Evolutionary conservation across 73 alveolate species (phyloP), one percentile per base, ranked within the genome.

Genomic region (Paramecium octaurelia): DNA sequence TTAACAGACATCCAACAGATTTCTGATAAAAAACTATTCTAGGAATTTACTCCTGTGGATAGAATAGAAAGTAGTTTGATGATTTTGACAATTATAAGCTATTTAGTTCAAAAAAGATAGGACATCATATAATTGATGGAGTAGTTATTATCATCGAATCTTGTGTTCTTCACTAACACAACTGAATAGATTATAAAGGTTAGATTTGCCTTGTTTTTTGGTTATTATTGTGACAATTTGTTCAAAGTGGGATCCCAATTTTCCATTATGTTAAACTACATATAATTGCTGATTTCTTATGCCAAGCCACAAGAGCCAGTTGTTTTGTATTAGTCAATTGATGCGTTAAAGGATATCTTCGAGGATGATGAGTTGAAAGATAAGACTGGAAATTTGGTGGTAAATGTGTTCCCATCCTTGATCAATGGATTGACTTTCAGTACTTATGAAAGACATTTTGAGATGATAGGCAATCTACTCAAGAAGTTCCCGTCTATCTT

Each of bases 31-130:
- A 58, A 87, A 35, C 36, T 35, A 68, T 87, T 75, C 46, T 29
- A 35, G 7, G 58, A 75, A 35, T 75, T 38, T 36, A 75, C 88
- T 4, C 12, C 64, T 38, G 88, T 75, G 5, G 88, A 75, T 42
- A 87, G 93, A 87, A 87, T 87, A 2, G 93, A 87, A 68, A 64
- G 87, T 18, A 34, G 93, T 68, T 60, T 87, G 2, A 36, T 64
- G 71, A 58, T 57, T 21, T 48, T 87, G 18, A 40, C 93, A 11
- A 77, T 87, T 20, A 64, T 87, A 48, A 87, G 93, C 18, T 87
- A 87, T 68, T 58, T 87, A 35, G 21, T 77, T 8, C 58, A 73
- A 10, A 87, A 87, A 54, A 87, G 93, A 68, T 64, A 73, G 9
- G 93, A 87, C 6, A 68, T 87, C 35, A 77, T 87, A 16, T 31